Conservation (phyloP, 2,329 filamentous ascomycete genomes). For the Fusarium sterilihyphosum region DNA sequence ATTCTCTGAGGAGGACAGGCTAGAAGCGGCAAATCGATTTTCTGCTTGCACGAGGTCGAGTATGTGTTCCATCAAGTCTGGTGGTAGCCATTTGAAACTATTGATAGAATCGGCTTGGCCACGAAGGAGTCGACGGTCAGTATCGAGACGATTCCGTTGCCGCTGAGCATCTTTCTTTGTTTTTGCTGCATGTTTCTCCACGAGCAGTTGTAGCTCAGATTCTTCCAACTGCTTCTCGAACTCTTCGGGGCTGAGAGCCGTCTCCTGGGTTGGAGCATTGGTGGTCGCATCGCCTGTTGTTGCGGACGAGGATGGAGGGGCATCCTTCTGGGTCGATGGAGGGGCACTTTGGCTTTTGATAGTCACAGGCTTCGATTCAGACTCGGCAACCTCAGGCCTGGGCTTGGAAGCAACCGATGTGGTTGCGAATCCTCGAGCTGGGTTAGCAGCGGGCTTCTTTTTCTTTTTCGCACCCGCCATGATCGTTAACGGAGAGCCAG, state of each 20-base stretch:
- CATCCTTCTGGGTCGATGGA: conserved; percentile 44
- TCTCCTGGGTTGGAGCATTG: conserved; percentile 42
- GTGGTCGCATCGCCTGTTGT: conserved; percentile 39
- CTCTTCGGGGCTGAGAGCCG: conserved; percentile 81
- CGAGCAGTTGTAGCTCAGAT: conserved; percentile 86
- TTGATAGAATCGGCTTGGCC: conserved; percentile 79
- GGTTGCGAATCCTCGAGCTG: conserved; percentile 91
- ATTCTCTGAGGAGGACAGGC: conserved; percentile 56
- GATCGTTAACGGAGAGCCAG: conserved; percentile 22
- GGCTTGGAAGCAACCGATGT: conserved; percentile 89
- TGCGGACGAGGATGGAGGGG: conserved; percentile 43
- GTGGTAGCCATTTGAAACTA: conserved; percentile 80
- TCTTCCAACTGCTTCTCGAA: conserved; percentile 90
- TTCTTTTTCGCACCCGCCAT: conserved; percentile 87
- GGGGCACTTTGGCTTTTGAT: conserved; percentile 44
- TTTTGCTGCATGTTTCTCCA: conserved; percentile 85
- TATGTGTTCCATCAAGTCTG: conserved; percentile 81
- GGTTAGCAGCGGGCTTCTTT: conserved; percentile 88
- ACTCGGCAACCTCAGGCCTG: conserved; percentile 66
- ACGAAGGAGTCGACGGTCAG: conserved; percentile 84
- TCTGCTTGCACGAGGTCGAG: conserved; percentile 77
- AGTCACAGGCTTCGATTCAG: conserved; percentile 43
- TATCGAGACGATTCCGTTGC: conserved; percentile 81
- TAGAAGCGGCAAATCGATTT: conserved; percentile 65
- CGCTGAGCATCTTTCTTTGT: conserved; percentile 81